A percentile compares a stretch with the other conserved stretches of the same genome.
phyloP scores from a whole-genome alignment of 768 basidiomycete species.

The Amanita inopinata region DNA sequence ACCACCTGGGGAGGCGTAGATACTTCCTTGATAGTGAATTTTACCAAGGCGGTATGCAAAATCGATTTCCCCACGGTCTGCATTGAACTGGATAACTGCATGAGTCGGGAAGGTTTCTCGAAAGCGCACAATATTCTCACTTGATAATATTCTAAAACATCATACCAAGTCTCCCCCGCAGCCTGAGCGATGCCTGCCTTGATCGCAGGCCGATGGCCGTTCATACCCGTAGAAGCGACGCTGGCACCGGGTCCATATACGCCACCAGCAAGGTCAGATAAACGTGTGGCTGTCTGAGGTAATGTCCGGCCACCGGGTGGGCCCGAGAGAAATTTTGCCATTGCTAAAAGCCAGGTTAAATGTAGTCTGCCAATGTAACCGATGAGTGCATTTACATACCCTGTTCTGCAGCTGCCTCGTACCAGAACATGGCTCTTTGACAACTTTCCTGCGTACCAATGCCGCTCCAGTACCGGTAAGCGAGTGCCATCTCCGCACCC shows the following conservation, averaged over 20 bases:
- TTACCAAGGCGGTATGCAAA: constrained; percentile 92
- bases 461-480: constrained; percentile 92
- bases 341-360: constrained; percentile 36
- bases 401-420: constrained; percentile 81
- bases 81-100: constrained; percentile 63
- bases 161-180: constrained; percentile 91
- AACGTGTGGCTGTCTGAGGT: constrained; percentile 66
- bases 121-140: constrained; percentile 25
- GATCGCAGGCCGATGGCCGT: constrained; percentile 63
- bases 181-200: constrained; percentile 75
- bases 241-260: constrained; percentile 94
- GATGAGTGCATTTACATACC: constrained; percentile 30
- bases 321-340: constrained; percentile 71
- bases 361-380: constrained; percentile 2
- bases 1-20: constrained; percentile 73
- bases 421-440: constrained; percentile 76
- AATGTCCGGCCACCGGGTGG: constrained; percentile 88
- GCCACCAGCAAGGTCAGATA: constrained; percentile 88
- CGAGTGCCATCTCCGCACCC: constrained; percentile 87
- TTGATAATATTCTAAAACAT: constrained; percentile 86
- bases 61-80: constrained; percentile 81
- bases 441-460: constrained; percentile 89
- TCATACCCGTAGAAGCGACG: constrained; percentile 79
- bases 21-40: constrained; percentile 92
- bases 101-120: constrained; percentile 1